A percentile compares a stretch with the other conserved stretches of the same genome.
These are phyloP conservation scores for Colletotrichum zoysiae DNA, from an alignment of 2,329 filamentous ascomycete species.

Conservation along the genomic window DNA sequence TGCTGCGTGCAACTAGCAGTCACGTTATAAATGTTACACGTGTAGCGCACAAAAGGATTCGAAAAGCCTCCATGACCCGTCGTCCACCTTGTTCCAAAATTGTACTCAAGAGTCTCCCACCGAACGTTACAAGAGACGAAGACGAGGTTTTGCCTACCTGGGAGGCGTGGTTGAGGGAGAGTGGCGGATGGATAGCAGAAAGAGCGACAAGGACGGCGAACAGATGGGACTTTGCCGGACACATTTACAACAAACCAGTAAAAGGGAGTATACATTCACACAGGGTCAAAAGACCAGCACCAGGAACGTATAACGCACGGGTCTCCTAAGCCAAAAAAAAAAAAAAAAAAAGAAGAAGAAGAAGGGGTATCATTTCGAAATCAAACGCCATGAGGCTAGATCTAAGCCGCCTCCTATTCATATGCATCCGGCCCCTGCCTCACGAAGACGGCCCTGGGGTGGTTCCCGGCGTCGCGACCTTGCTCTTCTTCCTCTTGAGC, in stretches of 20 bases:
- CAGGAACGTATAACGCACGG: background rate
- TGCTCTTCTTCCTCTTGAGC: constrained; percentile 63
- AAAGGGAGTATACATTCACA: too few relatives aligned
- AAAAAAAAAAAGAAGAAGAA: background rate
- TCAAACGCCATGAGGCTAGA: constrained; percentile 21
- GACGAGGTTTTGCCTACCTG: constrained; percentile 41
- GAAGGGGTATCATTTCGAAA: constrained; percentile 37
- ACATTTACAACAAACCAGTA: background rate
- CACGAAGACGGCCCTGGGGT: constrained; percentile 31
- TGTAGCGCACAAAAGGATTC: constrained; percentile 5
- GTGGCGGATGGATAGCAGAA: constrained; percentile 42
- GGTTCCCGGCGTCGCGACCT: constrained; percentile 47
- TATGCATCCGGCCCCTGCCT: background rate
- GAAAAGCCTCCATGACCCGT: constrained; percentile 26
- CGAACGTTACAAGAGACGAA: constrained; percentile 24
- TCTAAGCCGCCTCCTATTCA: background rate
- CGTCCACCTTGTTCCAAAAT: background rate
- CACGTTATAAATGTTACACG: background rate
- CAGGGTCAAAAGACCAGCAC: background rate
- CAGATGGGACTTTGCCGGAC: background rate
- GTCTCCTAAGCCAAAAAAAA: background rate
- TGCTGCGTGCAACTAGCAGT: background rate
- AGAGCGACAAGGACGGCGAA: background rate
- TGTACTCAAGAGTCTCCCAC: background rate
- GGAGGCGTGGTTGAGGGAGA: constrained; percentile 43